Evolutionary conservation across 1,284 basidiomycete genomes (phyloP).

Genomic region (Prillingera fragicola): DNA sequence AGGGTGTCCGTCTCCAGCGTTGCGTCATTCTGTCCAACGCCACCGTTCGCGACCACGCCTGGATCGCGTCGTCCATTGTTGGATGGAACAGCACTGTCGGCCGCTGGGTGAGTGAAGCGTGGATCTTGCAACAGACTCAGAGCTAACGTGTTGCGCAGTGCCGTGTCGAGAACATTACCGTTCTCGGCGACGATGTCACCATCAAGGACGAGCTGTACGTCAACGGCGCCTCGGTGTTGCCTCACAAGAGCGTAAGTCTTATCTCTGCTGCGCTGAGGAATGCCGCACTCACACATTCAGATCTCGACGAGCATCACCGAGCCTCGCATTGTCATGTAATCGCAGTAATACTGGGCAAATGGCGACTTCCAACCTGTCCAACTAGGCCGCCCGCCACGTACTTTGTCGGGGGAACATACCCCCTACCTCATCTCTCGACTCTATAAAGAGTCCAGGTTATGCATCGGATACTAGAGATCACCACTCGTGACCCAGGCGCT

Average conservation of each 20-base stretch:
- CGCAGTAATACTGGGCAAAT: too few relatives aligned
- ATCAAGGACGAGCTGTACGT: slow-evolving; percentile 55
- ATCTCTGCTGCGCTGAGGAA: background rate
- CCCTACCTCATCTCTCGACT: background rate
- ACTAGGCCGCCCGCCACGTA: too few relatives aligned
- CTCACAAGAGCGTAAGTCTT: slow-evolving; percentile 51
- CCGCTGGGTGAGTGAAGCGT: slow-evolving; percentile 47
- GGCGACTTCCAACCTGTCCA: too few relatives aligned
- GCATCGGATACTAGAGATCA: slow-evolving; percentile 7
- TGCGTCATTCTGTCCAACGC: slow-evolving; percentile 53
- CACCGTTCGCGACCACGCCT: slow-evolving; percentile 52
- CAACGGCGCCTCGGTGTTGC: slow-evolving; percentile 52
- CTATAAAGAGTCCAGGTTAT: slow-evolving; percentile 1
- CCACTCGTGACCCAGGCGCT: too few relatives aligned
- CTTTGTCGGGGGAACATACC: too few relatives aligned
- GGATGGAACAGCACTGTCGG: slow-evolving; percentile 55
- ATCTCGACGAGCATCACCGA: slow-evolving; percentile 50
- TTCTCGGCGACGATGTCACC: slow-evolving; percentile 53
- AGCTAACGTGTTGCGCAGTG: slow-evolving; percentile 28
- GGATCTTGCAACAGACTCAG: too few relatives aligned
- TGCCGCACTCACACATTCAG: slow-evolving; percentile 19
- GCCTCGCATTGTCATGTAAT: slow-evolving; percentile 50
- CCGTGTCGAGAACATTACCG: slow-evolving; percentile 52
- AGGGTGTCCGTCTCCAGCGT: slow-evolving; percentile 53
- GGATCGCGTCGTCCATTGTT: slow-evolving; percentile 53